phyloP scores from a whole-genome alignment of 2,329 filamentous ascomycete species.

The Talaromyces sp. region DNA sequence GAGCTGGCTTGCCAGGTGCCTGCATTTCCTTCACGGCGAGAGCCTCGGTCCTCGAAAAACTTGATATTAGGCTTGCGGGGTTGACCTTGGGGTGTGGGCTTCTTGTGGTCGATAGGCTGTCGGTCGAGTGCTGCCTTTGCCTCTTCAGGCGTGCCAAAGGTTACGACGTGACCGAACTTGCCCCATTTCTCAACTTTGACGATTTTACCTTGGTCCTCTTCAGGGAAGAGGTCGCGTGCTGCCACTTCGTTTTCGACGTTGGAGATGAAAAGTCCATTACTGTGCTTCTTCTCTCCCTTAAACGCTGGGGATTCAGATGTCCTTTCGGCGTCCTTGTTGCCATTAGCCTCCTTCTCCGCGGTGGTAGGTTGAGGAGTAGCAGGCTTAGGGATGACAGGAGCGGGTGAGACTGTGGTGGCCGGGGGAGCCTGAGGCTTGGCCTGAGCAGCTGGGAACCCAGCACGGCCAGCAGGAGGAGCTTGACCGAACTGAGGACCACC shows the following conservation, averaged over 20 bases:
- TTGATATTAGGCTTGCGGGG: constrained; percentile 77
- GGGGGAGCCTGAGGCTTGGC: constrained; percentile 27
- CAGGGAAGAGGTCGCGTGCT: constrained; percentile 73
- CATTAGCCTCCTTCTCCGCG: constrained; percentile 47
- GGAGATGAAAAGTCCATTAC: constrained; percentile 84
- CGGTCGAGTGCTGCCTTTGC: constrained; percentile 74
- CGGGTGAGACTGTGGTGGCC: constrained; percentile 33
- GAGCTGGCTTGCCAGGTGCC: constrained; percentile 55
- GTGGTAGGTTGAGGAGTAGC: constrained; percentile 36
- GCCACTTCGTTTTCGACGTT: constrained; percentile 81
- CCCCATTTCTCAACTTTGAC: constrained; percentile 63
- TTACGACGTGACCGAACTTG: constrained; percentile 76
- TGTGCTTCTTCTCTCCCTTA: constrained; percentile 61
- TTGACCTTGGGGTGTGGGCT: constrained; percentile 62
- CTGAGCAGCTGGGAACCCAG: constrained; percentile 29
- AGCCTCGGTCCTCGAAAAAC: constrained; percentile 70
- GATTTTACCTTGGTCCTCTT: constrained; percentile 81
- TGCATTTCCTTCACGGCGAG: constrained; percentile 43
- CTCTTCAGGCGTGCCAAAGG: constrained; percentile 76
- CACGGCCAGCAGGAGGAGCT: constrained; percentile 33
- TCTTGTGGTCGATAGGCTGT: constrained; percentile 73
- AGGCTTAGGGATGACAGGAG: constrained; percentile 42
- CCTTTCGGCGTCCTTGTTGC: constrained; percentile 47
- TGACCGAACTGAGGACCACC: constrained; percentile 41
- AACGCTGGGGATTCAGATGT: constrained; percentile 49